These are phyloP conservation scores for Plasmodium gaboni DNA, from an alignment of 169 alveolate genomes.

Conservation along the genomic window DNA sequence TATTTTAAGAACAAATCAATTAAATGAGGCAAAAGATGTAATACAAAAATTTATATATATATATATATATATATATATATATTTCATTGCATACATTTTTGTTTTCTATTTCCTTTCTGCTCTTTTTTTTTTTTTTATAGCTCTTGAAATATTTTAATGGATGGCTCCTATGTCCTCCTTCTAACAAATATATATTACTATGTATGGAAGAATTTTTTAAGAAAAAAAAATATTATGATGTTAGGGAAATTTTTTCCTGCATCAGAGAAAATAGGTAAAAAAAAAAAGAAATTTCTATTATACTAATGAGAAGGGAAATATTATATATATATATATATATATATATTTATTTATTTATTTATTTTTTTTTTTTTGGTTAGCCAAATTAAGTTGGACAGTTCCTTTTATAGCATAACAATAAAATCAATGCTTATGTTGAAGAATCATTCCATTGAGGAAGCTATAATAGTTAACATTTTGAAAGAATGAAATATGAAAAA, in stretches of 20 bases:
- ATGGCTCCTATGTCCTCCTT: conserved; percentile 76
- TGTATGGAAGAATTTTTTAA: conserved; percentile 70
- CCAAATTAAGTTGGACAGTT: conserved; percentile 72
- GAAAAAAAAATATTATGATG: conserved; percentile 60
- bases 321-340: neutral
- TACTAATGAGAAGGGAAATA: neutral
- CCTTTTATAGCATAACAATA: conserved; percentile 66
- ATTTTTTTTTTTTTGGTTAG: conserved; percentile 28
- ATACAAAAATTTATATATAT: neutral
- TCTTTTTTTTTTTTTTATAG: conserved; percentile 12
- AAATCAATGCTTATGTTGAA: conserved; percentile 75
- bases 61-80: neutral
- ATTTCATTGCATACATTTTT: neutral
- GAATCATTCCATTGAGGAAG: conserved; percentile 41
- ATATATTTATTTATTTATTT: neutral
- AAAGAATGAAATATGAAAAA: neutral
- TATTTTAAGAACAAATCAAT: conserved; percentile 63
- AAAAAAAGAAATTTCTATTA: neutral
- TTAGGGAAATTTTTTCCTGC: conserved; percentile 74
- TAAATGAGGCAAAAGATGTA: conserved; percentile 77
- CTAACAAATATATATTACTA: conserved; percentile 67
- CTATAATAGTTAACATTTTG: conserved; percentile 61
- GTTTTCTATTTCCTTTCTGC: neutral
- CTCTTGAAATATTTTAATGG: conserved; percentile 74
- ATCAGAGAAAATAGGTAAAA: conserved; percentile 70